Percentiles rank a stretch among this genome's conserved stretches.
phyloP scores from a whole-genome alignment of 441 rosid species.

The Mallotus repandus region DNA sequence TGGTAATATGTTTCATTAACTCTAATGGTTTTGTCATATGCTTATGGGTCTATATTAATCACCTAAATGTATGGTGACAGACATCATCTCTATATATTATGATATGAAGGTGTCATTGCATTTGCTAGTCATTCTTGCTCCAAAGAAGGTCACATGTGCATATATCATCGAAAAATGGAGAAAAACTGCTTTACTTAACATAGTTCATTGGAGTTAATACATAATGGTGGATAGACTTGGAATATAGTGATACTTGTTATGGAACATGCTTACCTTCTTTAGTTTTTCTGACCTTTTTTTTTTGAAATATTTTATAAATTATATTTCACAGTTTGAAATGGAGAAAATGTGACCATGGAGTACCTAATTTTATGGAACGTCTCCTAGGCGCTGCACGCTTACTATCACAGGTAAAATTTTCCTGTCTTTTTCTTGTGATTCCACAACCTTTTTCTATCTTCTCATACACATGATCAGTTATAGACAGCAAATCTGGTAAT shows the following conservation, averaged over 20 bases:
- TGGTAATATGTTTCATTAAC: not conserved
- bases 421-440: slow-evolving; percentile 1
- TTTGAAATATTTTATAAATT: not conserved
- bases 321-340: slow-evolving; percentile 58
- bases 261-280: not conserved
- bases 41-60: not conserved
- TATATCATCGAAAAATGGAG: not conserved
- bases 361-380: slow-evolving; percentile 67
- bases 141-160: not conserved
- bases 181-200: not conserved
- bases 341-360: slow-evolving; percentile 51
- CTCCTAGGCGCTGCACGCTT: slow-evolving; percentile 75
- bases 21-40: not conserved
- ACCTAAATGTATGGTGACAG: not conserved
- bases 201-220: not conserved
- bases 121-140: not conserved
- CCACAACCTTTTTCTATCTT: not conserved
- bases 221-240: not conserved
- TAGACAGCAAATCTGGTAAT: not conserved
- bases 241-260: not conserved
- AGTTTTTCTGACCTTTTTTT: not conserved
- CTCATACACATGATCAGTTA: not conserved
- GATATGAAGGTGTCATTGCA: not conserved
- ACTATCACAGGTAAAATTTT: slow-evolving; percentile 60
- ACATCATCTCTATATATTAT: not conserved